Evolutionary conservation across 768 basidiomycete species (phyloP).

Genomic region (Termitomyces sp.): DNA sequence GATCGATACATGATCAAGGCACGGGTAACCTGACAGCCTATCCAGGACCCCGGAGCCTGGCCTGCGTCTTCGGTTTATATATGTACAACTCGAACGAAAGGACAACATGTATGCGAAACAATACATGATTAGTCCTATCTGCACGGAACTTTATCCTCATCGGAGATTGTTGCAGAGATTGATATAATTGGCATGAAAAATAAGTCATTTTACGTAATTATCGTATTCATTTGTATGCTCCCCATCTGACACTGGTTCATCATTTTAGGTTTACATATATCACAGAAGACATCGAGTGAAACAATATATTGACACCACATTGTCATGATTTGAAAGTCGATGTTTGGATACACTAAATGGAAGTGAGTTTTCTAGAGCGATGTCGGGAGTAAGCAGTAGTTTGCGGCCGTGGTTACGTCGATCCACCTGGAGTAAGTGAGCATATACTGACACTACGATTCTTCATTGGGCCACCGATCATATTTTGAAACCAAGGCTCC

Average conservation of each 20-base stretch:
- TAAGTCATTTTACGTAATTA: too few species aligned
- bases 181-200: too few species aligned
- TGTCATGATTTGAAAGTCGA: background rate
- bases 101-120: background rate
- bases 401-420: background rate
- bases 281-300: background rate
- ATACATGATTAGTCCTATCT: background rate
- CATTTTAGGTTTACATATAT: too few species aligned
- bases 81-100: too few species aligned
- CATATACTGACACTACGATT: background rate
- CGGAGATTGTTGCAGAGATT: too few species aligned
- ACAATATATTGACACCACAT: background rate
- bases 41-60: background rate
- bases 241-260: too few species aligned
- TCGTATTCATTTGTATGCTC: too few species aligned
- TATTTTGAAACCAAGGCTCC: constrained; percentile 81
- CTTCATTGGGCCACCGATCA: constrained; percentile 21
- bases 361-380: background rate
- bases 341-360: background rate
- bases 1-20: background rate
- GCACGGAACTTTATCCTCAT: background rate
- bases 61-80: background rate
- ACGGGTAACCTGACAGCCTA: background rate
- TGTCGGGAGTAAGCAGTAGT: background rate
- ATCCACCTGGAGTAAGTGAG: background rate